Conservation (phyloP, 1,284 basidiomycete species). For the Rhodofomes roseus region DNA sequence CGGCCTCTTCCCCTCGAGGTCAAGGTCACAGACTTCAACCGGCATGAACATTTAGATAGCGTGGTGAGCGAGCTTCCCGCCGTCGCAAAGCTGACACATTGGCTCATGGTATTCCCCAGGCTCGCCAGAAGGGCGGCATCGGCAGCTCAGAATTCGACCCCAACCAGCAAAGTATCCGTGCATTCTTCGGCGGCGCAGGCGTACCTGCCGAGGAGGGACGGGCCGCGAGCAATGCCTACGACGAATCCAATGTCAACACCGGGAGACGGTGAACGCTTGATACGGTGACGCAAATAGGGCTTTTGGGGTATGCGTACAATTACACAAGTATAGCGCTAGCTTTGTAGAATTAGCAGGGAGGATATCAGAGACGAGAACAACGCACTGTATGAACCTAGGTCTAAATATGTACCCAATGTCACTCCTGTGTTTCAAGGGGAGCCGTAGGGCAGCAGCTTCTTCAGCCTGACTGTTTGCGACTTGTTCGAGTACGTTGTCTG, state of each 20-base stretch:
- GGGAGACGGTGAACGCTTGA: constrained; percentile 1
- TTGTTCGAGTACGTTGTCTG: constrained; percentile 62
- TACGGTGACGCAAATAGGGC: not conserved
- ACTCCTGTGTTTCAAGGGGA: constrained; percentile 33
- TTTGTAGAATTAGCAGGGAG: not conserved
- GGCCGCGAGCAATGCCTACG: constrained; percentile 30
- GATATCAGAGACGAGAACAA: not conserved
- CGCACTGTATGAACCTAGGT: not conserved
- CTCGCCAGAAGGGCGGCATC: constrained; percentile 75
- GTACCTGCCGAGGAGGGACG: constrained; percentile 22
- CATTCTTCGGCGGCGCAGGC: constrained; percentile 67
- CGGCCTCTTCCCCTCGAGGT: constrained; percentile 36
- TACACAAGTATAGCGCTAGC: constrained; percentile 3
- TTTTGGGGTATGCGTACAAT: constrained; percentile 11
- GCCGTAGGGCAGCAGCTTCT: constrained; percentile 67
- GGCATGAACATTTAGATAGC: constrained; percentile 49
- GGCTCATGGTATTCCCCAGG: constrained; percentile 33
- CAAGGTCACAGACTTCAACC: constrained; percentile 50
- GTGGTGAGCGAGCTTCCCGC: constrained; percentile 42
- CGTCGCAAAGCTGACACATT: no score
- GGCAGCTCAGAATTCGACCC: constrained; percentile 71
- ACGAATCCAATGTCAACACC: constrained; percentile 27
- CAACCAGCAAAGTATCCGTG: constrained; percentile 70
- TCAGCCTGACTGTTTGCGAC: constrained; percentile 60
- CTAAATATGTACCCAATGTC: not conserved